These are phyloP conservation scores for Glycine tomentella DNA, from an alignment of 306 rosid genomes.

Conservation along the genomic window DNA sequence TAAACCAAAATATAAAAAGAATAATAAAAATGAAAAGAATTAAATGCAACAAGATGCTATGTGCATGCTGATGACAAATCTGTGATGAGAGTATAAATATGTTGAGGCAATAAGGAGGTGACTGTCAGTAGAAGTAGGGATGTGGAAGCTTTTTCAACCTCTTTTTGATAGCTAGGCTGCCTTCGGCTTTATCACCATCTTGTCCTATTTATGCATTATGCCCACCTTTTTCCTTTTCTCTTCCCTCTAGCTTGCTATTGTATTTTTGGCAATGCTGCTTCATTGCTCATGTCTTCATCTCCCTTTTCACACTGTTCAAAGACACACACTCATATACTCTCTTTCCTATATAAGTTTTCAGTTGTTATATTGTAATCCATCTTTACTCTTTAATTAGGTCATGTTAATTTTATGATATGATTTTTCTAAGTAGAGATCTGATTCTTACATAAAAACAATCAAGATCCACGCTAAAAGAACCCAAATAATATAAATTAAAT, in stretches of 20 bases:
- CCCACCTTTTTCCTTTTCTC: slow-evolving; percentile 57
- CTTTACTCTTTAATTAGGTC: no score
- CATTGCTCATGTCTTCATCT: background rate
- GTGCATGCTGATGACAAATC: slow-evolving; percentile 32
- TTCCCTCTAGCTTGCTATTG: slow-evolving; percentile 52
- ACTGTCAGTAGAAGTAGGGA: slow-evolving; percentile 51
- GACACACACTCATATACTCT: background rate
- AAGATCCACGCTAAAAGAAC: no score
- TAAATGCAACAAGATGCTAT: no score
- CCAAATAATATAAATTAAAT: no score
- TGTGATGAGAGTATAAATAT: slow-evolving; percentile 53
- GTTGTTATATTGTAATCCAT: no score
- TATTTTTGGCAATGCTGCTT: slow-evolving; percentile 50
- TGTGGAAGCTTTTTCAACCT: slow-evolving; percentile 44
- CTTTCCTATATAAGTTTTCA: background rate
- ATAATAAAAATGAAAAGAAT: no score
- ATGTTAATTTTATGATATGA: no score
- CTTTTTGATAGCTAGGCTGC: slow-evolving; percentile 40
- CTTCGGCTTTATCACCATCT: background rate
- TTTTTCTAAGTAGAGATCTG: no score
- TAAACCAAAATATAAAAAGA: no score
- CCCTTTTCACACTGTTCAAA: background rate
- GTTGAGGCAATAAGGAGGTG: slow-evolving; percentile 56
- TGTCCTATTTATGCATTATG: slow-evolving; percentile 27
- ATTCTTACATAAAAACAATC: no score